Percentiles rank a stretch among this genome's conserved stretches.
phyloP scores from a whole-genome alignment of 2,329 filamentous ascomycete species.

The Botrytis squamosa region DNA sequence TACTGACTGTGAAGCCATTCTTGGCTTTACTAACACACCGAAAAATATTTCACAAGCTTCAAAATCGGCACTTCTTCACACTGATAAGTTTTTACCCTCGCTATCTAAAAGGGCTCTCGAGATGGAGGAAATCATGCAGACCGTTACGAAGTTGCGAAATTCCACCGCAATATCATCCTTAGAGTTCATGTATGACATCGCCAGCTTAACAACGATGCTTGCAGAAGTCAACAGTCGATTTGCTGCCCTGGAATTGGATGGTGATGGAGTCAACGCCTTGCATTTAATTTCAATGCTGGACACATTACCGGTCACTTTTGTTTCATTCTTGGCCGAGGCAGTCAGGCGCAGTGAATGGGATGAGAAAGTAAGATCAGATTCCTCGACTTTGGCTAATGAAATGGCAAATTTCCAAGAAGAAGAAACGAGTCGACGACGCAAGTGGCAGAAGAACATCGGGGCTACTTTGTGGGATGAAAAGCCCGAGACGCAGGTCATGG shows the following conservation, averaged over 20 bases:
- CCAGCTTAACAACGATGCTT: constrained; percentile 74
- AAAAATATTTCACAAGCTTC: constrained; percentile 63
- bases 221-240: constrained; percentile 71
- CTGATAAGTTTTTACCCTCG: constrained; percentile 59
- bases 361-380: constrained; percentile 86
- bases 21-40: constrained; percentile 66
- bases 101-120: constrained; percentile 56
- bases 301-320: constrained; percentile 84
- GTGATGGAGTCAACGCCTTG: constrained; percentile 77
- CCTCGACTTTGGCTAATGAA: constrained; percentile 84
- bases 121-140: constrained; percentile 60
- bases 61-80: constrained; percentile 62
- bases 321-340: constrained; percentile 82
- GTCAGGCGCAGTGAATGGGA: constrained; percentile 86
- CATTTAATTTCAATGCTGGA: constrained; percentile 78
- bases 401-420: constrained; percentile 91
- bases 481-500: constrained; percentile 67
- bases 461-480: constrained; percentile 64
- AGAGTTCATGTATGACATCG: constrained; percentile 78
- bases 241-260: constrained; percentile 66
- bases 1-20: constrained; percentile 77
- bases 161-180: constrained; percentile 63
- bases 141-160: constrained; percentile 66
- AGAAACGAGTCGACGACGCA: constrained; percentile 81
- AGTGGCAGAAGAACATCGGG: constrained; percentile 85